Base-by-base conservation (phyloP, 2,329 filamentous ascomycete species). In the Shiraia sp. region DNA sequence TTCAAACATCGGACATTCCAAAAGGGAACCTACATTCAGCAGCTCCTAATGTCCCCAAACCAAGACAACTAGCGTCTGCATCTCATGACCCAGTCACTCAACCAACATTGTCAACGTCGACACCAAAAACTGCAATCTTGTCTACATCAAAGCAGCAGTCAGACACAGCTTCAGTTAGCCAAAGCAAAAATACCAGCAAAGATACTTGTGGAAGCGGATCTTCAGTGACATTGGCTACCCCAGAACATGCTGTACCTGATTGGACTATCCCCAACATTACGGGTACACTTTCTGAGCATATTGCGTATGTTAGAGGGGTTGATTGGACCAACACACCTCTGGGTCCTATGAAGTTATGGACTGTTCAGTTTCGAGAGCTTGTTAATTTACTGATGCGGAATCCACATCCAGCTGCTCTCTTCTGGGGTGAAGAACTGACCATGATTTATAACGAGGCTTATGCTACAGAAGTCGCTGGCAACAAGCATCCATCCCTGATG, bases 301-400 rank as follows among this genome's bases (percentile, higher is more conserved):
- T 63, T 14, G 40, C 41, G 8, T 68, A 71, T 35, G 49, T 76
- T 33, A 69, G 75, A 17, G 70, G 56, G 15, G 57, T 77, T 12
- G 69, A 79, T 51, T 80, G 78, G 78, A 63, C 63, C 3, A 57
- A 57, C 10, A 79, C 76, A 1, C 68, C 73, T 2, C 58, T 80
- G 1, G 78, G 78, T 0, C 70, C 72, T 1, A 72, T 79, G 59
- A 49, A 65, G 2, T 57, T 55, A 36, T 81, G 78, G 78, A 67
- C 73, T n/a, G 36, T 65, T 4, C 66, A 73, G 15, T 70, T 80
- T 15, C 74, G 76, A 24, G 72, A 78, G 24, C 39, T 66, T 10
- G 50, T 49, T 8, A 66, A 66, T 35, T 27, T 68, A 3, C 32
- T 68, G 8, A 63, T 67, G 53, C 51, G 56, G 10, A 61, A 63